These are phyloP conservation scores for sweet orange (Citrus sinensis) DNA, from an alignment of 345 rosid genomes.

Conservation along the genomic window DVS_A1.0 CM039168.1:439001-439500, in stretches of 20 bases:
- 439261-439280: background rate
- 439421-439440: background rate
- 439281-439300: background rate
- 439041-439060: too few relatives aligned
- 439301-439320: background rate
- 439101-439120: too few relatives aligned
- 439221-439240: background rate
- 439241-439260: background rate
- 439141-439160: too few relatives aligned
- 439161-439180: background rate
- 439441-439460: slow-evolving; percentile 10
- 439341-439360: background rate
- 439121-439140: too few relatives aligned
- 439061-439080: too few relatives aligned
- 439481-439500: slow-evolving; percentile 1
- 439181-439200: background rate
- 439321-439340: background rate
- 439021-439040: too few relatives aligned
- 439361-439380: slow-evolving; percentile 11
- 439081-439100: too few relatives aligned
- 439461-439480: background rate
- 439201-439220: background rate
- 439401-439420: background rate
- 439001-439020: too few relatives aligned
- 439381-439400: background rate